These are phyloP conservation scores for Eucalyptus decipiens DNA, from an alignment of 345 rosid species.

Conservation along the genomic window DNA sequence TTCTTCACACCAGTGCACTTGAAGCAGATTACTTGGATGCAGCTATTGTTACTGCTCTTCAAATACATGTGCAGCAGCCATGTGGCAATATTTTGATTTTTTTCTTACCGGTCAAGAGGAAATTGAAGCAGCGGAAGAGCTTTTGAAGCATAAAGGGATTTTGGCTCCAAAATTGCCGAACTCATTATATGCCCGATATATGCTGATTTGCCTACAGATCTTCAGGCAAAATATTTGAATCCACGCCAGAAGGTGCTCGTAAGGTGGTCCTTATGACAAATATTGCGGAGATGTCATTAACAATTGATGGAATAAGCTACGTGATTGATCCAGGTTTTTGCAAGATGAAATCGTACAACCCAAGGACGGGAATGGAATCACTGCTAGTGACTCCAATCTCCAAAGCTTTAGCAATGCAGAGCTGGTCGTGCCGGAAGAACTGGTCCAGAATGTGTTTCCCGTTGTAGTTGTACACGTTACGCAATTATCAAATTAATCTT, in stretches of 20 bases:
- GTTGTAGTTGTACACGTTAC: slow-evolving; percentile 73
- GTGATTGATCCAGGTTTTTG: slow-evolving; percentile 97
- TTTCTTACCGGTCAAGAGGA: no score
- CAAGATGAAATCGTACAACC: slow-evolving; percentile 93
- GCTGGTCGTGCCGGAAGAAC: slow-evolving; percentile 92
- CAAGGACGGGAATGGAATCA: slow-evolving; percentile 97
- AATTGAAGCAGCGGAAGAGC: no score
- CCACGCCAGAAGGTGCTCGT: slow-evolving; percentile 77
- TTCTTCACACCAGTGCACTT: no score
- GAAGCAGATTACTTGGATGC: no score
- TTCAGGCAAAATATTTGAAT: no score
- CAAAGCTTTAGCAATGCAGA: slow-evolving; percentile 82
- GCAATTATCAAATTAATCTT: slow-evolving; percentile 66
- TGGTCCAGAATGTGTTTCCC: slow-evolving; percentile 80
- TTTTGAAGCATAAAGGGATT: no score
- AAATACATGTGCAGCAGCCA: no score
- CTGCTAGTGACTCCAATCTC: slow-evolving; percentile 81
- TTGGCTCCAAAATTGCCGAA: no score
- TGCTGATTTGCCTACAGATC: no score
- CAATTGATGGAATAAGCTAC: slow-evolving; percentile 82
- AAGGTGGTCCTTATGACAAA: slow-evolving; percentile 92
- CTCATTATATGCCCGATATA: no score
- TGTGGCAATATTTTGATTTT: no score
- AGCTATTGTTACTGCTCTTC: no score
- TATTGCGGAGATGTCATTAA: slow-evolving; percentile 91